Percentiles rank a stretch among this genome's conserved stretches.
phyloP scores from a whole-genome alignment of 2,329 filamentous ascomycete species.

The Colletotrichum sublineola region DNA sequence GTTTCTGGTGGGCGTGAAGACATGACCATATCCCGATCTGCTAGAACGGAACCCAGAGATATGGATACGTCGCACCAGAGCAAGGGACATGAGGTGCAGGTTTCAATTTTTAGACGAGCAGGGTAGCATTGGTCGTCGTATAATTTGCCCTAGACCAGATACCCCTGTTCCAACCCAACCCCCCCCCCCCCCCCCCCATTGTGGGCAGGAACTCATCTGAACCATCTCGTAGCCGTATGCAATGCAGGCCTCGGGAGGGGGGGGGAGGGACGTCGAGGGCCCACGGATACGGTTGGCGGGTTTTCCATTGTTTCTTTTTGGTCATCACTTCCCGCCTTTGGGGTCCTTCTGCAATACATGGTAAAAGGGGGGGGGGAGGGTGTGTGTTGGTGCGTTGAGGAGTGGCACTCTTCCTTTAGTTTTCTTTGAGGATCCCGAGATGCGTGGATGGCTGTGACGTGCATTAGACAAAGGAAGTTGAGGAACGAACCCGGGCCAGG shows the following conservation, averaged over 20 bases:
- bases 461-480: neutral
- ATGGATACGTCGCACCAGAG: neutral
- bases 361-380: neutral
- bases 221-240: neutral
- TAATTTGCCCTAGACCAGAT: neutral
- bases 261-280: neutral
- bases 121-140: neutral
- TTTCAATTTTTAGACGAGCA: constrained; percentile 8
- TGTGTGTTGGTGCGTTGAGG: neutral
- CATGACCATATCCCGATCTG: neutral
- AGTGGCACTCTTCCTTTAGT: neutral
- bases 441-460: neutral
- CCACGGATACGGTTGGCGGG: constrained; percentile 2
- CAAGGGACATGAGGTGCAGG: neutral
- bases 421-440: too few relatives aligned
- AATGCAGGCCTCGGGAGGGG: neutral
- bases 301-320: neutral
- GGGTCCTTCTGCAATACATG: neutral
- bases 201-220: neutral
- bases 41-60: neutral
- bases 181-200: neutral
- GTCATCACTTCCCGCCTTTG: neutral
- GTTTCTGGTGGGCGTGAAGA: neutral
- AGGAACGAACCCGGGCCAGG: neutral
- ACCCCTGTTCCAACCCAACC: neutral